Evolutionary conservation across 2,329 filamentous ascomycete species (phyloP).

Genomic region (Lachnellula suecica): DNA sequence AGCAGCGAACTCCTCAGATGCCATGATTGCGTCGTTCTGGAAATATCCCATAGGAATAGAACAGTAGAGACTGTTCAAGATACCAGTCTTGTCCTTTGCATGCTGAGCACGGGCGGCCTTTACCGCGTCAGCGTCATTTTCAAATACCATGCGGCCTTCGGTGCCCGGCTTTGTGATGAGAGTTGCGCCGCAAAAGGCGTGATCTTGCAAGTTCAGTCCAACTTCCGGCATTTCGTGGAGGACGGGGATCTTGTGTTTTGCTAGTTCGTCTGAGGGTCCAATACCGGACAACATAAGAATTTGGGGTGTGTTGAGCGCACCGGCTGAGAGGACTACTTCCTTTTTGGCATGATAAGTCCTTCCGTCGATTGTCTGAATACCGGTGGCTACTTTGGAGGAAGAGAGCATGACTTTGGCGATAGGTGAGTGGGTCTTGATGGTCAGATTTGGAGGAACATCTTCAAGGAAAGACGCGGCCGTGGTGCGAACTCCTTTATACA

Average conservation of each 20-base stretch:
- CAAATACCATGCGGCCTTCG: conserved; percentile 46
- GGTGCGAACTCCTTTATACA: conserved; percentile 45
- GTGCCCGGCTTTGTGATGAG: conserved; percentile 40
- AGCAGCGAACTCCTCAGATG: conserved; percentile 47
- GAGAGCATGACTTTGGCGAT: conserved; percentile 49
- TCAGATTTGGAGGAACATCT: conserved; percentile 48
- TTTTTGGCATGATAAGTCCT: conserved; percentile 30
- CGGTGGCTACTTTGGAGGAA: conserved; percentile 43
- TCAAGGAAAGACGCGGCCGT: conserved; percentile 51
- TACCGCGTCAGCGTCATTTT: conserved; percentile 40
- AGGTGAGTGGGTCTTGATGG: conserved; percentile 46
- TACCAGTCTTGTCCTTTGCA: conserved; percentile 40
- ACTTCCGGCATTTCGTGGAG: conserved; percentile 61
- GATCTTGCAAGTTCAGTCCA: conserved; percentile 57
- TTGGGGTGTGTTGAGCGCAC: conserved; percentile 46
- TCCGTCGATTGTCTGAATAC: conserved; percentile 42
- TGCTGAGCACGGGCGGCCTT: conserved; percentile 48
- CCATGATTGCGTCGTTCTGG: conserved; percentile 40
- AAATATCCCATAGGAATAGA: conserved; percentile 43
- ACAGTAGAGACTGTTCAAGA: conserved; percentile 40
- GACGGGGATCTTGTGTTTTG: conserved; percentile 47
- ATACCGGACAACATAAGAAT: conserved; percentile 47
- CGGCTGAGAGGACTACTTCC: conserved; percentile 49
- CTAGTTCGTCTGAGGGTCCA: conserved; percentile 40
- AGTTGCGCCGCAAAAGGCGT: conserved; percentile 30